Evolutionary conservation across 768 basidiomycete genomes (phyloP), one percentile per base, ranked within the genome.

Genomic region (Podaxis carcinomalis): DNA sequence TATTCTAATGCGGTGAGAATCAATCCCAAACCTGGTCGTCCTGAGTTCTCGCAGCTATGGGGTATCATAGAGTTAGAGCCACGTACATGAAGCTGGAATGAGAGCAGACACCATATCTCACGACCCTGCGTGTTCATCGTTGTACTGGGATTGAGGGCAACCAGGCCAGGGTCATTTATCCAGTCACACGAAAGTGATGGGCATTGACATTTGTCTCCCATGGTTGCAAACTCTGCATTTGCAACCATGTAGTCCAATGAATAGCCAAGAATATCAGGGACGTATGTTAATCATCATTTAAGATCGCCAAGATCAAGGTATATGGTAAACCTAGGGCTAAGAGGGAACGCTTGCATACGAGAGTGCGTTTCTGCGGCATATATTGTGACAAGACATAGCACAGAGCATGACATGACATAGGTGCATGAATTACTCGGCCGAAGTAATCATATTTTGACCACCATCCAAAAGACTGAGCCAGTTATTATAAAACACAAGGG

Each of bases 361-460:
- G 10, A 49, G 21, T 11, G 42, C 3, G 51, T 54, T 61, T 59
- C 39, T 35, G 37, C 6, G 23, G 59, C 51, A 60, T 60, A 53
- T 60, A 61, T 61, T 61, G 59, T 23, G 21, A 46, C 59, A 53
- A 39, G 51, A 19, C 59, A 60, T 44, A 53, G 39, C 52, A 40
- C 32, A 16, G 35, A 39, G 52, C 51, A 59, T 56, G 56, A 42
- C 13, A 46, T 52, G 58, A 44, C 51, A 60, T 49, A 51, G 52
- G 19, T 32, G 42, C 42, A 53, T 54, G 46, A 47, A 14, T 42
- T 32, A 46, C 59, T 55, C 51, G 40, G 14, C 16, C 25, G 35
- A 53, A 61, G 59, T 21, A 46, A 60, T 50, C 40, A 51, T 57
- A 57, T 60, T 62, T 61, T 63, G 57, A 62, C 68, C 64, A 62